Conservation (phyloP, 306 rosid genomes). For the Delonix regia region DNA sequence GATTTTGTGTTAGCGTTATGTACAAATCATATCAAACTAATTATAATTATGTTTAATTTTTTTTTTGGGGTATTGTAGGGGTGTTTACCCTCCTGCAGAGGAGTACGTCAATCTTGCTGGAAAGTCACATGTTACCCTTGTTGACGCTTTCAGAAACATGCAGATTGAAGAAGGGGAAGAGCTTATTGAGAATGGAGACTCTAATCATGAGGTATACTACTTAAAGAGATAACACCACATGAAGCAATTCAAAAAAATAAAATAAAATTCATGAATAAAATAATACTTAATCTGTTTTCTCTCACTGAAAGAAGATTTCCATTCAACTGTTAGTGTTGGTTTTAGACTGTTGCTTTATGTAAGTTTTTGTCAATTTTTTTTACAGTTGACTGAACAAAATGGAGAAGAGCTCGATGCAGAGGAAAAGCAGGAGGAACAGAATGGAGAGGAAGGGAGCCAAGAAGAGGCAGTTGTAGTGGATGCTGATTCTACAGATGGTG, state of each 20-base stretch:
- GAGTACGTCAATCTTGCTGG: conserved; percentile 66
- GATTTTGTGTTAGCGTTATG: conserved; percentile 6
- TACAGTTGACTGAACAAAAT: conserved; percentile 49
- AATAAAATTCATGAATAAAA: conserved; percentile 25
- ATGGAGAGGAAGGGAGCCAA: conserved; percentile 88
- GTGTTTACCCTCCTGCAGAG: conserved; percentile 72
- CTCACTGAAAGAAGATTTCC: background rate
- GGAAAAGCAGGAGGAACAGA: conserved; percentile 52
- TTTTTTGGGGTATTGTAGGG: conserved; percentile 50
- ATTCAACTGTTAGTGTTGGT: conserved; percentile 26
- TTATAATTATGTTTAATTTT: conserved; percentile 22
- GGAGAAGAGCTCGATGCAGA: conserved; percentile 60
- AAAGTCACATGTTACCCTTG: conserved; percentile 73
- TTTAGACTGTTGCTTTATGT: conserved; percentile 20
- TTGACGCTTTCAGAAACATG: conserved; percentile 82
- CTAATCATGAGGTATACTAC: conserved; percentile 66
- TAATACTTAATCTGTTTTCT: conserved; percentile 8
- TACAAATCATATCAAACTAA: conserved; percentile 12
- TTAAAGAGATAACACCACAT: conserved; percentile 19
- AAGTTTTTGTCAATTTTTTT: conserved; percentile 28
- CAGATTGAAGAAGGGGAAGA: conserved; percentile 71
- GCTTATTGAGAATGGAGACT: conserved; percentile 82
- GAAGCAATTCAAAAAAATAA: background rate
- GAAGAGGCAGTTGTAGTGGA: conserved; percentile 97
- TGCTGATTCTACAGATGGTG: conserved; percentile 95